These are phyloP conservation scores for Russula griseocarnosa DNA, from an alignment of 768 basidiomycete genomes.

Conservation along the genomic window DNA sequence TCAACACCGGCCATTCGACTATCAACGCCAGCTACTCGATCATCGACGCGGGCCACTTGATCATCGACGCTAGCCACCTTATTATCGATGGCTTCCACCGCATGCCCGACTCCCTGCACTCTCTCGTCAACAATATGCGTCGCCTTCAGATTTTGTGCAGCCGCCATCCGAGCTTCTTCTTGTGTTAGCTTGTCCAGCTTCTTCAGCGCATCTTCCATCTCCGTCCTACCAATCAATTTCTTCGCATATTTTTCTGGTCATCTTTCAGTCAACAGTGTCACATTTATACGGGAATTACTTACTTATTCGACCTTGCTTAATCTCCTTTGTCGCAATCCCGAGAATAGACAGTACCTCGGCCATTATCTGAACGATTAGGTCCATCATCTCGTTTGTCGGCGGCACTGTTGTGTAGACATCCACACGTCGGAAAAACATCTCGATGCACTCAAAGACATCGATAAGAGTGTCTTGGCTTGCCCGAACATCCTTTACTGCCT, in stretches of 20 bases:
- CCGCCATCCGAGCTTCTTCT: not conserved
- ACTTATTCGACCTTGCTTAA: not conserved
- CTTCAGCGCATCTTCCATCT: not conserved
- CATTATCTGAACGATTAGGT: not conserved
- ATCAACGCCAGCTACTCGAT: too few species aligned
- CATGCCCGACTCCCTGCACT: not conserved
- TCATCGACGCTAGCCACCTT: not conserved
- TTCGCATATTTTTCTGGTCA: not conserved
- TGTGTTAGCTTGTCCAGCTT: not conserved
- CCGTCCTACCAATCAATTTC: not conserved
- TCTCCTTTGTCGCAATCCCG: not conserved
- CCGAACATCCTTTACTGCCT: not conserved
- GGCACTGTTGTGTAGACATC: not conserved
- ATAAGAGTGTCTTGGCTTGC: not conserved
- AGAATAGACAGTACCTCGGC: not conserved
- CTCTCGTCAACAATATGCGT: not conserved
- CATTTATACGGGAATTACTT: not conserved
- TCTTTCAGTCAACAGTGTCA: not conserved
- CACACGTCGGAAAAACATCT: not conserved
- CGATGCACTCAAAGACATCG: not conserved
- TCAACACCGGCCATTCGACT: too few species aligned
- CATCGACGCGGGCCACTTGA: not conserved
- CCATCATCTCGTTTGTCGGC: not conserved
- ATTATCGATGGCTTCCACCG: not conserved
- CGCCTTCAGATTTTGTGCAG: not conserved